phyloP scores from a whole-genome alignment of 2,329 filamentous ascomycete genomes.

The Conoideocrella luteorostrata region DNA sequence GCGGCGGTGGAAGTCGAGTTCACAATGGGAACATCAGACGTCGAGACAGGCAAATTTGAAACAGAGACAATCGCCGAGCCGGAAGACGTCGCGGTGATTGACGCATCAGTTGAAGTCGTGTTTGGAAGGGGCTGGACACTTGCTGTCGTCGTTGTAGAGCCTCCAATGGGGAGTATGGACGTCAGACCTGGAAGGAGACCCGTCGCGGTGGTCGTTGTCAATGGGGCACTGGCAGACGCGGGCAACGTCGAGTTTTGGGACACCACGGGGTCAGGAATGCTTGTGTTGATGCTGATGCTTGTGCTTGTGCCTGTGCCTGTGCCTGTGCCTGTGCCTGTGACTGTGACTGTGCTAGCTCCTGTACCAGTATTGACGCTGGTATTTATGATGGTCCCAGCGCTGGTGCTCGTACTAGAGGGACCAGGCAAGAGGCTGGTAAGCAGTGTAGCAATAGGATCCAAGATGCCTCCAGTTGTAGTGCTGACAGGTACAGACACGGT shows the following conservation, averaged over 20 bases:
- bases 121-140: conserved; percentile 2
- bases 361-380: too few species aligned
- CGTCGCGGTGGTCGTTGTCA: too few species aligned
- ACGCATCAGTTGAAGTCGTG: conserved; percentile 10
- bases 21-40: too few species aligned
- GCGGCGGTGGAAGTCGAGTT: conserved; percentile 11
- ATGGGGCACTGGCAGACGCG: background rate
- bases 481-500: background rate
- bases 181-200: background rate
- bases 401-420: too few species aligned
- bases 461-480: conserved; percentile 9
- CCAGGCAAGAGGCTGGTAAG: conserved; percentile 14
- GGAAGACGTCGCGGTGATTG: conserved; percentile 7
- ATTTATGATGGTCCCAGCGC: too few species aligned
- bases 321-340: too few species aligned
- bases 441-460: conserved; percentile 18
- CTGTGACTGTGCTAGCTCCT: too few species aligned
- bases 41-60: conserved; percentile 3
- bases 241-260: conserved; percentile 2
- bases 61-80: conserved; percentile 5
- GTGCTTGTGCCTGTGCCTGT: too few species aligned
- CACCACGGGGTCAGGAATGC: conserved; percentile 3
- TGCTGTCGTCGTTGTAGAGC: background rate
- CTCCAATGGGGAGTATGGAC: background rate
- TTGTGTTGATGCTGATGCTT: too few species aligned